Conservation (phyloP, 176 grass and related monocot species). For the Oryza glaberrima region DNA sequence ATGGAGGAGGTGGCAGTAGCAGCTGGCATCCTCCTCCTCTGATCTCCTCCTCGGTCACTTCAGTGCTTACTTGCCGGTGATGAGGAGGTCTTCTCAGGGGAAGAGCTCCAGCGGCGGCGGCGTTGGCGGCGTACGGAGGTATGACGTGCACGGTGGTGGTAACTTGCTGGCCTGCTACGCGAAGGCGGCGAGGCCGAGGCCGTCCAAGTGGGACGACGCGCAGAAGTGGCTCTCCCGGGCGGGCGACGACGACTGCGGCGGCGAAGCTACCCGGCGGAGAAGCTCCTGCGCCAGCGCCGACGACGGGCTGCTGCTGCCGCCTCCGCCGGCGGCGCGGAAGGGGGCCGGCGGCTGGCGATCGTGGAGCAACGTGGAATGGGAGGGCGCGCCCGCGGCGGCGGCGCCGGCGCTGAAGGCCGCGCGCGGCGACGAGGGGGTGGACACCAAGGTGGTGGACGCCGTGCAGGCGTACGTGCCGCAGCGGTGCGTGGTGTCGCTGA, state of each 20-base stretch:
- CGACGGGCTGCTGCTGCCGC: slow-evolving; percentile 47
- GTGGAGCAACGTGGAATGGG: slow-evolving; percentile 47
- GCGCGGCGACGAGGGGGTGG: slow-evolving; percentile 14
- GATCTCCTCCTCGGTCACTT: no score
- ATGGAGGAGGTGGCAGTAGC: background rate
- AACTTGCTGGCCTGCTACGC: slow-evolving; percentile 41
- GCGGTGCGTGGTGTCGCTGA: slow-evolving; percentile 45
- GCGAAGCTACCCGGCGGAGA: slow-evolving; percentile 35
- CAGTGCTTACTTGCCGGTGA: background rate
- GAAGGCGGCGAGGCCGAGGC: slow-evolving; percentile 58
- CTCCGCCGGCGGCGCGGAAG: slow-evolving; percentile 44
- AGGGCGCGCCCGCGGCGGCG: background rate
- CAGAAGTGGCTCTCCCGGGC: slow-evolving; percentile 77
- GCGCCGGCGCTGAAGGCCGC: background rate
- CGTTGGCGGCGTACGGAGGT: background rate
- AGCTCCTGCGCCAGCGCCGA: slow-evolving; percentile 69
- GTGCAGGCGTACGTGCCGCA: slow-evolving; percentile 32
- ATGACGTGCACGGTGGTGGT: background rate
- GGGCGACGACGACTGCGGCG: slow-evolving; percentile 5
- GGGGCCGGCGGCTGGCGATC: slow-evolving; percentile 46
- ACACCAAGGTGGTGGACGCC: slow-evolving; percentile 70
- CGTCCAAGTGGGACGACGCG: slow-evolving; percentile 94
- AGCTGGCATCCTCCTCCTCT: background rate
- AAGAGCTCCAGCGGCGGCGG: background rate
- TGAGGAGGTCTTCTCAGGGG: slow-evolving; percentile 34